These are phyloP conservation scores for Dictyostelium firmibasis DNA, from an alignment of 78 protist genomes.

Conservation along the genomic window DNA sequence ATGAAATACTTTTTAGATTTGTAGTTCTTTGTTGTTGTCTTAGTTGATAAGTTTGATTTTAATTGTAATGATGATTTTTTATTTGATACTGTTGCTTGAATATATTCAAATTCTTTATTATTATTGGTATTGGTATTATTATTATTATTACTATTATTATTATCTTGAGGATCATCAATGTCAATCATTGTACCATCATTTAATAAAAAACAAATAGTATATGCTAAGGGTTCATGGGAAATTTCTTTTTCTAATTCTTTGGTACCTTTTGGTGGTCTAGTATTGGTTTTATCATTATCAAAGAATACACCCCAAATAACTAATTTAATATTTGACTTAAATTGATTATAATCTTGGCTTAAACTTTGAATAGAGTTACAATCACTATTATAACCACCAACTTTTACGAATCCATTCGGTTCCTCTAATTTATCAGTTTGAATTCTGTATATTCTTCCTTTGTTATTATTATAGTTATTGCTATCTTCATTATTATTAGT, in stretches of 20 bases:
- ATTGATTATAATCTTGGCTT: background rate
- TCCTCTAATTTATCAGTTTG: background rate
- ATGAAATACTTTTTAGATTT: constrained; percentile 1
- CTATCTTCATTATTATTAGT: background rate
- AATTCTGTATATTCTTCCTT: background rate
- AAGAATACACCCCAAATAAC: background rate
- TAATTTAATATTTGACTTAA: background rate
- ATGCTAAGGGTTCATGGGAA: constrained; percentile 33
- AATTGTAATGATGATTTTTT: background rate
- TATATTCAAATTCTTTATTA: background rate
- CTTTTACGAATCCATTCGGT: background rate
- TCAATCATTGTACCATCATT: background rate
- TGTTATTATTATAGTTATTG: background rate
- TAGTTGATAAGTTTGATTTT: background rate
- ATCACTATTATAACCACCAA: background rate
- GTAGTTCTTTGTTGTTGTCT: background rate
- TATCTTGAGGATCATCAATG: background rate
- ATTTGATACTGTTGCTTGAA: background rate
- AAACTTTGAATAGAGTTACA: background rate
- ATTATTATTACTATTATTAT: background rate
- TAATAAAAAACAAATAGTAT: background rate
- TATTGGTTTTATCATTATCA: constrained; percentile 49
- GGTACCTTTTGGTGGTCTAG: background rate
- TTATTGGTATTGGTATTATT: background rate
- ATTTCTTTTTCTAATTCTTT: background rate